Evolutionary conservation across 495 filamentous ascomycete species (phyloP).

Genomic region (Penicillium nucicola): DNA sequence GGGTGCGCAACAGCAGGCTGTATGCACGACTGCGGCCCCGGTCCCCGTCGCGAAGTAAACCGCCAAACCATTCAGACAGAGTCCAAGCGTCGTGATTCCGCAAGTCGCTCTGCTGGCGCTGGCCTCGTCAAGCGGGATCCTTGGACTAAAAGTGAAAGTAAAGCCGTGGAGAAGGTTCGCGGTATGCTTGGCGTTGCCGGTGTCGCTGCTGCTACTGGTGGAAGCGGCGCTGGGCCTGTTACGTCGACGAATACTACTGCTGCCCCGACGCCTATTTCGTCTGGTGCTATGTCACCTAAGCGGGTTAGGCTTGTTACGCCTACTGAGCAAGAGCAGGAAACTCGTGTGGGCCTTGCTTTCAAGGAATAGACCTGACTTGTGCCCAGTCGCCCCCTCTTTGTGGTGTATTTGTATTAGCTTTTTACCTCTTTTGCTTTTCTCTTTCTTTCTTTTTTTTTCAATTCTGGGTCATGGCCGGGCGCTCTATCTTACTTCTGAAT

Average conservation of each 20-base stretch:
- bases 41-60: slow-evolving; percentile 50
- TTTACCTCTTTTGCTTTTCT: not conserved
- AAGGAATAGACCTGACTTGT: slow-evolving; percentile 3
- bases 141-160: slow-evolving; percentile 42
- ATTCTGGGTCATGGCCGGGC: not conserved
- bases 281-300: slow-evolving; percentile 41
- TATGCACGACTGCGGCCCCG: slow-evolving; percentile 68
- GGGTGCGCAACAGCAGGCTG: slow-evolving; percentile 72
- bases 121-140: slow-evolving; percentile 42
- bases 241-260: slow-evolving; percentile 21
- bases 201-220: slow-evolving; percentile 21
- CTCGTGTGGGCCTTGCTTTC: slow-evolving; percentile 22
- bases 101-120: slow-evolving; percentile 30
- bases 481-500: not conserved
- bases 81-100: slow-evolving; percentile 37
- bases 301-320: slow-evolving; percentile 44
- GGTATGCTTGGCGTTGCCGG: slow-evolving; percentile 40
- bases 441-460: not conserved
- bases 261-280: slow-evolving; percentile 15
- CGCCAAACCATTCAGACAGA: slow-evolving; percentile 31
- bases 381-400: too few relatives aligned
- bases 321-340: slow-evolving; percentile 35
- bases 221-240: slow-evolving; percentile 17
- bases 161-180: slow-evolving; percentile 46
- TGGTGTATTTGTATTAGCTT: slow-evolving; percentile 1